phyloP scores from a whole-genome alignment of 2,329 filamentous ascomycete species.

The Pseudogymnoascus sp. region DNA sequence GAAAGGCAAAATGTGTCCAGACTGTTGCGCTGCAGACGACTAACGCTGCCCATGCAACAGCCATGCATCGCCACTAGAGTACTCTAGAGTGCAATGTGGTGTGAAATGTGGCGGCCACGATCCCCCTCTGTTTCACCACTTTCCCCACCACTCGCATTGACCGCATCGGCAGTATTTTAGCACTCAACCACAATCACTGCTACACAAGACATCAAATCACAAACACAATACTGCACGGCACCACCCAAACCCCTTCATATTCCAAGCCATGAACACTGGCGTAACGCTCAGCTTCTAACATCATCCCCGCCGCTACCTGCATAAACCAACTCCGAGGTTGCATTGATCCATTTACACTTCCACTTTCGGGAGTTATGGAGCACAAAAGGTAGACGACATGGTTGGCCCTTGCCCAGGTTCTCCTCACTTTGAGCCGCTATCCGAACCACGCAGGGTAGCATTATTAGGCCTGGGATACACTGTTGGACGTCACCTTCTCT shows the following conservation, averaged over 20 bases:
- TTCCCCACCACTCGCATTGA: conserved; percentile 3
- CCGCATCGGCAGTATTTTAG: background rate
- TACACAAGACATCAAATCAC: background rate
- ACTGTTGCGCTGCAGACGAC: conserved; percentile 1
- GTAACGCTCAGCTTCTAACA: background rate
- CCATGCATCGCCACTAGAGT: background rate
- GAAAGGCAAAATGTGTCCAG: background rate
- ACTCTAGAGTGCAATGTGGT: background rate
- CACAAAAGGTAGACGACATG: background rate
- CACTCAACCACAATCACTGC: background rate
- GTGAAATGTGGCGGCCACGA: conserved; percentile 2
- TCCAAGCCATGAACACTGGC: background rate
- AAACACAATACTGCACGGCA: background rate
- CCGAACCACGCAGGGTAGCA: background rate
- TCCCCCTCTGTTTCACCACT: background rate
- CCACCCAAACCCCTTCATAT: background rate
- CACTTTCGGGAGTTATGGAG: background rate
- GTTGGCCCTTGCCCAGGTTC: background rate
- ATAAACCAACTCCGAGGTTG: background rate
- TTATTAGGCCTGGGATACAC: background rate
- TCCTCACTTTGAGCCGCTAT: background rate
- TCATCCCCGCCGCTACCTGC: background rate
- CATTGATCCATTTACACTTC: conserved; percentile 1
- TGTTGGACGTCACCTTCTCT: background rate
- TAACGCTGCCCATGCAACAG: background rate